phyloP scores from a whole-genome alignment of 2,329 filamentous ascomycete species.

The Ophiocordyceps camponoti-leonardi region DNA sequence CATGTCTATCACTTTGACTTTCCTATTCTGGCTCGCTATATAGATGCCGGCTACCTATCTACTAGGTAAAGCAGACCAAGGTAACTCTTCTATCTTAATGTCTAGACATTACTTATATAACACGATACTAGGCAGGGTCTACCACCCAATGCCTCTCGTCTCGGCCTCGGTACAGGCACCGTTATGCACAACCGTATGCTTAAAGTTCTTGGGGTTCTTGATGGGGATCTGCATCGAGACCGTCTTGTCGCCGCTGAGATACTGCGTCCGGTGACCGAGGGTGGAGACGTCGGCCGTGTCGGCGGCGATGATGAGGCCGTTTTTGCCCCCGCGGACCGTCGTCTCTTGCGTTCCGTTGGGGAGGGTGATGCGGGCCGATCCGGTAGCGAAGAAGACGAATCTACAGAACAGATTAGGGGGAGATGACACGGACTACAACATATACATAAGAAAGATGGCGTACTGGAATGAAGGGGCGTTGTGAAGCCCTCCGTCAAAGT shows the following conservation, averaged over 20 bases:
- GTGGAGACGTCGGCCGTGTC: slow-evolving; percentile 22
- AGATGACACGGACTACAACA: background rate
- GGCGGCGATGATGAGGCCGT: slow-evolving; percentile 22
- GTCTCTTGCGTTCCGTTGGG: slow-evolving; percentile 18
- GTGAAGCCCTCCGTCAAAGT: slow-evolving; percentile 21
- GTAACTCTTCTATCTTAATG: no score
- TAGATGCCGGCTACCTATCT: no score
- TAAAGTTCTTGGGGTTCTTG: background rate
- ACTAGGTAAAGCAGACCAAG: no score
- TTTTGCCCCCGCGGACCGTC: slow-evolving; percentile 19
- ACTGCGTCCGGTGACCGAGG: slow-evolving; percentile 22
- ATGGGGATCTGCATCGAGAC: slow-evolving; percentile 11
- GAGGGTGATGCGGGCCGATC: slow-evolving; percentile 21
- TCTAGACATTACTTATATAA: no score
- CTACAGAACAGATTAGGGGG: slow-evolving; percentile 4
- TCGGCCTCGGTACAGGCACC: slow-evolving; percentile 1
- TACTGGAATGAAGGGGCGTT: slow-evolving; percentile 24
- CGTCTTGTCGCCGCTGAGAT: slow-evolving; percentile 20
- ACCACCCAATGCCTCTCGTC: background rate
- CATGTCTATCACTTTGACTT: no score
- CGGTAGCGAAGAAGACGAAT: slow-evolving; percentile 19
- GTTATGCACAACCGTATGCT: slow-evolving; percentile 3
- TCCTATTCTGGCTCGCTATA: no score
- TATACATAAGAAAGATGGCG: no score
- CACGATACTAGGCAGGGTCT: no score